Conservation (phyloP, 75 land plant genomes). For the Adiantum capillusveneris region DNA sequence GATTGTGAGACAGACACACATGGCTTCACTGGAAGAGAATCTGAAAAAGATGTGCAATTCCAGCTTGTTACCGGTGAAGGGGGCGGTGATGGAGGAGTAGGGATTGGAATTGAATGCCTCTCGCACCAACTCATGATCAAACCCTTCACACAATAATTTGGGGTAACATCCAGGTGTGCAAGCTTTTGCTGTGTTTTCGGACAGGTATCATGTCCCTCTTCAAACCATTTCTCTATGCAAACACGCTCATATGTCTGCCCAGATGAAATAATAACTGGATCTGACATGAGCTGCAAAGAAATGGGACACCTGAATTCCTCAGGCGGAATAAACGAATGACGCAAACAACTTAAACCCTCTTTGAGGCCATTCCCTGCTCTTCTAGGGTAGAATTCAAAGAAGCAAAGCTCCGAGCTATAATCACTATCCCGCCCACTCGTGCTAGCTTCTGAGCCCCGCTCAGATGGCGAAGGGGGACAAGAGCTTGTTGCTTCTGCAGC, state of each 20-base stretch:
- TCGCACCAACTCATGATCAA: conserved; percentile 67
- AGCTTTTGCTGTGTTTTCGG: conserved; percentile 64
- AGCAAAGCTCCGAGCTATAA: conserved; percentile 3
- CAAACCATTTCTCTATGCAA: conserved; percentile 86
- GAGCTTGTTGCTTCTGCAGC: conserved; percentile 6
- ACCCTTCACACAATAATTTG: conserved; percentile 65
- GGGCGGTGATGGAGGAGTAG: conserved; percentile 30
- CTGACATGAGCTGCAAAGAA: conserved; percentile 75
- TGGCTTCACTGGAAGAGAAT: conserved; percentile 9
- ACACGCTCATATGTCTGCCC: conserved; percentile 86
- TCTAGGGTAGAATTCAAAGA: conserved; percentile 1
- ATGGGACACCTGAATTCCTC: conserved; percentile 79
- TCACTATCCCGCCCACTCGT: conserved; percentile 4
- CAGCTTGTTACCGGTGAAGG: conserved; percentile 12
- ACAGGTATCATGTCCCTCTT: conserved; percentile 69
- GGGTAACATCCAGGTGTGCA: conserved; percentile 45
- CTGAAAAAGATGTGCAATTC: conserved; percentile 14
- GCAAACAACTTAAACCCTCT: conserved; percentile 7
- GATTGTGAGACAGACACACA: neutral
- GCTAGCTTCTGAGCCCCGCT: conserved; percentile 7
- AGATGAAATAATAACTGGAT: conserved; percentile 89
- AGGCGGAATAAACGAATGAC: conserved; percentile 35
- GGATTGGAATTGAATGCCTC: conserved; percentile 33
- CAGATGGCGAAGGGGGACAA: conserved; percentile 10
- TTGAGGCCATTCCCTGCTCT: conserved; percentile 15